A percentile compares a stretch with the other conserved stretches of the same genome.
Evolutionary conservation across 139 green algal species (phyloP).

Genomic region (Eudorina sp.): DNA sequence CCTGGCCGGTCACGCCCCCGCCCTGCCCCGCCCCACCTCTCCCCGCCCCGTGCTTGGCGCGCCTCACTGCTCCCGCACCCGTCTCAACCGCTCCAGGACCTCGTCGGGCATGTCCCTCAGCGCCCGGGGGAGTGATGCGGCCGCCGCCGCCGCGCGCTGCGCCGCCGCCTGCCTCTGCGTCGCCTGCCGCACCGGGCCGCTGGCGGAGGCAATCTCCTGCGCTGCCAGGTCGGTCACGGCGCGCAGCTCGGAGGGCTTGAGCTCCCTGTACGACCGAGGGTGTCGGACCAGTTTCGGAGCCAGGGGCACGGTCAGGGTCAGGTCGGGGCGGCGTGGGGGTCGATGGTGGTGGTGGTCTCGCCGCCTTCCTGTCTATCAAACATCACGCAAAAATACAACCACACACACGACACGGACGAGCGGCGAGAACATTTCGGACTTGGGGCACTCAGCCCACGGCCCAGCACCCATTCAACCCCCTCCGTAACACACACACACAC

Average conservation of each 20-base stretch:
- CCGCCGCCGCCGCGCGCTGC: background rate
- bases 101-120: conserved; percentile 5
- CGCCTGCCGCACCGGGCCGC: background rate
- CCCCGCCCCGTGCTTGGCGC: too few species aligned
- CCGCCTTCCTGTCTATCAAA: background rate
- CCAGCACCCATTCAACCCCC: background rate
- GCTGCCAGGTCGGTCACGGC: background rate
- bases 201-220: conserved; percentile 34
- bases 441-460: background rate
- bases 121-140: background rate
- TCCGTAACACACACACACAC: too few species aligned
- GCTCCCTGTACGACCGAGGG: background rate
- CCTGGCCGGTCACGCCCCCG: too few species aligned
- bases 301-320: too few species aligned
- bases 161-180: background rate
- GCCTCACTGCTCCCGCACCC: background rate
- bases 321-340: too few species aligned
- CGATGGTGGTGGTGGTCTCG: too few species aligned
- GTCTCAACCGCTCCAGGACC: conserved; percentile 25
- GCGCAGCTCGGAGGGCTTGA: conserved; percentile 7
- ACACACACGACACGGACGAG: background rate
- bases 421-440: background rate
- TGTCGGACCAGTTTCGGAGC: background rate
- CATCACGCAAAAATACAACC: background rate
- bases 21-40: too few species aligned